Evolutionary conservation across 2,329 filamentous ascomycete genomes (phyloP).

Genomic region (Cordyceps farinosa): DNA sequence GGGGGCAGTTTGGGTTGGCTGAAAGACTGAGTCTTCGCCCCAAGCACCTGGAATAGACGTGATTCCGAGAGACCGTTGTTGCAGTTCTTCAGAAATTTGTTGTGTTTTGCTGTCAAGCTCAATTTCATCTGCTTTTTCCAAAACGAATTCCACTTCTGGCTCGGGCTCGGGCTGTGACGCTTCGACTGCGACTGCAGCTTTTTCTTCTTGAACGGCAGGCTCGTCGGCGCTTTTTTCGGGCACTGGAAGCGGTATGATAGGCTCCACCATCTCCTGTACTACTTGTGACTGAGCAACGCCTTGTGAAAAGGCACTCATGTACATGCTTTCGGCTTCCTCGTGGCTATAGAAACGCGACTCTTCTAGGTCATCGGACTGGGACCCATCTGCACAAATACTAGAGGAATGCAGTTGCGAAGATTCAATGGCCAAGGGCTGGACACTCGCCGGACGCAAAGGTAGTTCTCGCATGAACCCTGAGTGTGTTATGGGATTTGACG

Average conservation of each 20-base stretch:
- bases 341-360: conserved; percentile 71
- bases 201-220: background rate
- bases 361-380: conserved; percentile 47
- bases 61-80: background rate
- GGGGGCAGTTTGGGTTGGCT: conserved; percentile 16
- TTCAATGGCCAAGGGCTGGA: conserved; percentile 11
- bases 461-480: conserved; percentile 19
- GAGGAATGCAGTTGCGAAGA: conserved; percentile 2
- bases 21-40: conserved; percentile 36
- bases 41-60: conserved; percentile 50
- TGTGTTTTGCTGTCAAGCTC: background rate
- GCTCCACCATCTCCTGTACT: background rate
- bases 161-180: background rate
- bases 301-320: conserved; percentile 69
- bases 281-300: conserved; percentile 27
- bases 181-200: background rate
- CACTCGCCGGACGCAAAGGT: conserved; percentile 22
- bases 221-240: background rate
- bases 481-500: background rate
- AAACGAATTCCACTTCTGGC: background rate
- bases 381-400: background rate
- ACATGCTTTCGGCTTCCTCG: conserved; percentile 82
- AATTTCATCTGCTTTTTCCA: background rate
- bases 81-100: background rate
- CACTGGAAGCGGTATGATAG: background rate